Evolutionary conservation across 2,329 filamentous ascomycete genomes (phyloP), one percentile per base, ranked within the genome.

Genomic region (Diaporthe sp.): DNA sequence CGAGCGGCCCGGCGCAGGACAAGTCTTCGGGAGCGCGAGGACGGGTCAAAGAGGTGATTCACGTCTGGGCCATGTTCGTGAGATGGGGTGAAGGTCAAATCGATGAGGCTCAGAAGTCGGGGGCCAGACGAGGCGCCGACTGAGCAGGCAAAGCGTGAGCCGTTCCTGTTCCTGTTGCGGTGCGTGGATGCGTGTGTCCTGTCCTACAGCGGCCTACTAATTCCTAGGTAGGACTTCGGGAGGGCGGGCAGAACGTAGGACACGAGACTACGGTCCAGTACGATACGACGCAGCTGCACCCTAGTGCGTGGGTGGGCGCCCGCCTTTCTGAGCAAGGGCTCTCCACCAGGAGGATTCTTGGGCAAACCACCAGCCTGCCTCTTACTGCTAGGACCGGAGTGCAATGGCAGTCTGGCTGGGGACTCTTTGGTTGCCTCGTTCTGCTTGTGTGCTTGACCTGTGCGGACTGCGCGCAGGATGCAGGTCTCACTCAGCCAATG

Each of bases 401-500:
- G 58, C 58, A 64, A 45, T 33, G 40, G 60, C 40, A 30, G 45
- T 35, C 45, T 38, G 45, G 33, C 33, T 38, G 45, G n/a, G 64
- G 2, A 35, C 61, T 50, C 19, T 67, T 12, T 25, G 61, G 13
- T 19, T 67, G 61, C 61, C 61, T 67, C 45, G 45, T 52, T 52
- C 42, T 67, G 61, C 45, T 50, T 38, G 42, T 47, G 42, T 38
- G 61, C 45, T 52, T 30, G 61, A n/a, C 22, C 22, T 5, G 42
- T 35, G 61, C 61, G 30, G 61, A 67, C 64, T 54, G 64, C 52
- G 64, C 52, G 72, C 35, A 71, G 66, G 55, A 74, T 61, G 66
- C 66, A 74, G 45, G 72, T 73, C 60, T 73, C 60, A 61, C 52
- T 68, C 60, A 47, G 50, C 73, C 68, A 74, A 71, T 72, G 57